Percentiles rank a stretch among this genome's conserved stretches.
Conservation (phyloP, 2,329 filamentous ascomycete species). For the Orbilia quercus region DNA sequence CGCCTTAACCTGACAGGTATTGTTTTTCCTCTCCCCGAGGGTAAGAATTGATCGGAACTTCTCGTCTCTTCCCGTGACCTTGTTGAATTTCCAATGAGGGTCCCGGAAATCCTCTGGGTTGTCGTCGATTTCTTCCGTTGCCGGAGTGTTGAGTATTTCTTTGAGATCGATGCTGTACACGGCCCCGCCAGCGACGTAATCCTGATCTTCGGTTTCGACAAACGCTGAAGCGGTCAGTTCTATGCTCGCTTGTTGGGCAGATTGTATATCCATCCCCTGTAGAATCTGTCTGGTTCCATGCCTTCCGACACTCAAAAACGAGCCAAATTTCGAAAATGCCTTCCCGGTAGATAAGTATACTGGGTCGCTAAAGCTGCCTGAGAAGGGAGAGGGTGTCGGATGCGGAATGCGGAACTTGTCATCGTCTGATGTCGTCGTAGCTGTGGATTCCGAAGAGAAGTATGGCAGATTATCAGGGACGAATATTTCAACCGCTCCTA, state of each 20-base stretch:
- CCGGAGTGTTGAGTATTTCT: constrained; percentile 9
- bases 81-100: not conserved
- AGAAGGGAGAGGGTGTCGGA: constrained; percentile 43
- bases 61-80: constrained; percentile 20
- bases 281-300: constrained; percentile 27
- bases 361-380: constrained; percentile 54
- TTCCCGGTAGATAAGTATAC: constrained; percentile 58
- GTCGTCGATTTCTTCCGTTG: not conserved
- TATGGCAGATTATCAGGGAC: constrained; percentile 27
- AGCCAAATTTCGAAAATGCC: constrained; percentile 59
- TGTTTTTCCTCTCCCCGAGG: not conserved
- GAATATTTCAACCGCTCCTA: constrained; percentile 33
- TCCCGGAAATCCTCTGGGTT: not conserved
- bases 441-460: not conserved
- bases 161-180: constrained; percentile 51
- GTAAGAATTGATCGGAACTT: not conserved
- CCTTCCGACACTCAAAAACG: constrained; percentile 56
- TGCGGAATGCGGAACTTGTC: constrained; percentile 35
- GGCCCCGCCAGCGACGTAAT: constrained; percentile 47
- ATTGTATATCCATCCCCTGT: not conserved
- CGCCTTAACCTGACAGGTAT: constrained; percentile 1
- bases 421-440: not conserved
- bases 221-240: constrained; percentile 50
- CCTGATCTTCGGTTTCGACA: constrained; percentile 53
- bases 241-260: constrained; percentile 23